These are phyloP conservation scores for Cryptosporidium sp. DNA, from an alignment of 169 alveolate genomes.

Conservation along the genomic window DNA sequence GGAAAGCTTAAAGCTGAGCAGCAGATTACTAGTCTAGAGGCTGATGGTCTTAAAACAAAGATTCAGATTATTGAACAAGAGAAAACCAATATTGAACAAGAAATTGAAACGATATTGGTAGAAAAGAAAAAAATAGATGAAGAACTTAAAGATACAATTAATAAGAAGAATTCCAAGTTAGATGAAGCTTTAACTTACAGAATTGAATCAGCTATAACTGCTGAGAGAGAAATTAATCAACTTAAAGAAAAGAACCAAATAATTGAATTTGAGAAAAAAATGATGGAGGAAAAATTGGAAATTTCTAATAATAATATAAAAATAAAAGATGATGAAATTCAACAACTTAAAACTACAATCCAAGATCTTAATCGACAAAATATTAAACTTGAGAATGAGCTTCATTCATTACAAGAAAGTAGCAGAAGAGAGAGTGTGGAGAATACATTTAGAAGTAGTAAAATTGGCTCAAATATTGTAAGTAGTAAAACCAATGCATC, in stretches of 20 bases:
- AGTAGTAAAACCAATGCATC: background rate
- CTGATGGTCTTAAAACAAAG: slow-evolving; percentile 40
- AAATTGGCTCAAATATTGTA: background rate
- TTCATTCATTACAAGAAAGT: slow-evolving; percentile 38
- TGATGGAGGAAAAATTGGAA: slow-evolving; percentile 41
- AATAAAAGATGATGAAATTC: slow-evolving; percentile 56
- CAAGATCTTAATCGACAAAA: slow-evolving; percentile 42
- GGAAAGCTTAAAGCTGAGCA: slow-evolving; percentile 17
- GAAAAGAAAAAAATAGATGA: slow-evolving; percentile 57
- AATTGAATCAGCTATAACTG: slow-evolving; percentile 46
- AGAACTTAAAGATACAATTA: slow-evolving; percentile 45
- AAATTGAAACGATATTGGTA: slow-evolving; percentile 10
- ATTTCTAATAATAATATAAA: slow-evolving; percentile 23
- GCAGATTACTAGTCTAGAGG: slow-evolving; percentile 16
- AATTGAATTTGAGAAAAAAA: slow-evolving; percentile 35
- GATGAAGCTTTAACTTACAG: slow-evolving; percentile 64
- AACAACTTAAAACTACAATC: slow-evolving; percentile 49
- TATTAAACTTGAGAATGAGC: slow-evolving; percentile 31
- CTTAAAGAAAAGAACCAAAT: slow-evolving; percentile 36
- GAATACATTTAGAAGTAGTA: slow-evolving; percentile 36
- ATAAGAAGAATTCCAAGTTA: slow-evolving; percentile 24
- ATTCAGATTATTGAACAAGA: slow-evolving; percentile 49
- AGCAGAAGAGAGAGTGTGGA: slow-evolving; percentile 58
- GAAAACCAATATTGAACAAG: slow-evolving; percentile 27
- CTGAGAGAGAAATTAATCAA: slow-evolving; percentile 58